phyloP scores from a whole-genome alignment of 2,329 filamentous ascomycete species.

The Arthrobotrys iridis region DNA sequence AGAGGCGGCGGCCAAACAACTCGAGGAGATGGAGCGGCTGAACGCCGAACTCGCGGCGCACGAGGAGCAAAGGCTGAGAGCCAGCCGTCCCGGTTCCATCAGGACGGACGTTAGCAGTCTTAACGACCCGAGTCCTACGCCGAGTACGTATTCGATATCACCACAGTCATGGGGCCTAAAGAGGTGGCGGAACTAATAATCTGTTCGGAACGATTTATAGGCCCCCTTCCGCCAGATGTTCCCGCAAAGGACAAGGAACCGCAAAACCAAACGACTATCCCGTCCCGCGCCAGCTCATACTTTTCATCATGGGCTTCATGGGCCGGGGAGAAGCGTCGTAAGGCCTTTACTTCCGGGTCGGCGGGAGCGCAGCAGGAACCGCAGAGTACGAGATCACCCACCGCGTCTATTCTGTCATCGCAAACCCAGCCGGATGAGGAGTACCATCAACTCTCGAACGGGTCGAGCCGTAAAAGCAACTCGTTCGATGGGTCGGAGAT shows the following conservation, averaged over 20 bases:
- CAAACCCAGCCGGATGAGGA: slow-evolving; percentile 16
- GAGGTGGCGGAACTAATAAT: slow-evolving; percentile 28
- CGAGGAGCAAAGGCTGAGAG: slow-evolving; percentile 62
- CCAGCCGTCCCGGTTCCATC: slow-evolving; percentile 51
- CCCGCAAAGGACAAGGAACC: slow-evolving; percentile 26
- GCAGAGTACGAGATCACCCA: slow-evolving; percentile 27
- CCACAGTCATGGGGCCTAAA: slow-evolving; percentile 25
- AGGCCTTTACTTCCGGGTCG: slow-evolving; percentile 58
- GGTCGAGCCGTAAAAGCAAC: slow-evolving; percentile 1
- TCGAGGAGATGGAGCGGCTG: slow-evolving; percentile 68
- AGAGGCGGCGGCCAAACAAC: slow-evolving; percentile 72
- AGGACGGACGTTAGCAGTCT: slow-evolving; percentile 49
- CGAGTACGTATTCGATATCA: slow-evolving; percentile 42
- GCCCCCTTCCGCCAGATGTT: slow-evolving; percentile 41
- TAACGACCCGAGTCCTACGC: slow-evolving; percentile 47
- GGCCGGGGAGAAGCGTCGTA: slow-evolving; percentile 79
- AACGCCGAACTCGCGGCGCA: slow-evolving; percentile 64
- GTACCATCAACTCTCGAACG: slow-evolving; percentile 1
- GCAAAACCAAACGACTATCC: slow-evolving; percentile 48
- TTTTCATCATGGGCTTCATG: slow-evolving; percentile 75
- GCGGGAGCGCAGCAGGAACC: slow-evolving; percentile 18
- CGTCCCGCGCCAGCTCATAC: slow-evolving; percentile 68
- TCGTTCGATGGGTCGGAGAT: slow-evolving; percentile 41
- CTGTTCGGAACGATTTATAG: slow-evolving; percentile 6
- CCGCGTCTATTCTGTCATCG: slow-evolving; percentile 19